phyloP scores from a whole-genome alignment of 768 basidiomycete species.

The Russula griseocarnosa region DNA sequence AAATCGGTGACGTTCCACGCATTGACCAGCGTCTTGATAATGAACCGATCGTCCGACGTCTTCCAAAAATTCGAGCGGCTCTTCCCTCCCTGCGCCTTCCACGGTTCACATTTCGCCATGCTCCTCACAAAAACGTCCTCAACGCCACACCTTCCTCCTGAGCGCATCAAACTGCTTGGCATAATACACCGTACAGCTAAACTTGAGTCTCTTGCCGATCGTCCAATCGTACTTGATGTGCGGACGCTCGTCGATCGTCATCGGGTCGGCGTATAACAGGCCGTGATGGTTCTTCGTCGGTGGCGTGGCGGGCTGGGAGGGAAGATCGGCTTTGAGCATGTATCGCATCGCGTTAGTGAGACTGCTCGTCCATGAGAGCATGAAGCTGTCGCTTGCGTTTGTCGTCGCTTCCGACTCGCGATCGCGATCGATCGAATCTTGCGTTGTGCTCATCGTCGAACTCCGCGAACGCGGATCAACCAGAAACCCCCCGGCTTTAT shows the following conservation, averaged over 20 bases:
- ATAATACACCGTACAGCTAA: slow-evolving; percentile 80
- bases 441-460: slow-evolving; percentile 21
- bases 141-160: slow-evolving; percentile 60
- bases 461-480: slow-evolving; percentile 10
- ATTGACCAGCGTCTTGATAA: slow-evolving; percentile 82
- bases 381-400: slow-evolving; percentile 9
- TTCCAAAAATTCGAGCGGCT: slow-evolving; percentile 80
- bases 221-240: slow-evolving; percentile 84
- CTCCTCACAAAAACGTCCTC: slow-evolving; percentile 57
- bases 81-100: slow-evolving; percentile 79
- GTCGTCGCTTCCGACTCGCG: not conserved
- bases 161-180: slow-evolving; percentile 74
- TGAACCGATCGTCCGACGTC: slow-evolving; percentile 69
- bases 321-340: slow-evolving; percentile 43
- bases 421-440: slow-evolving; percentile 6
- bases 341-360: slow-evolving; percentile 58
- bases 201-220: slow-evolving; percentile 65
- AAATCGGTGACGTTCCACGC: slow-evolving; percentile 85
- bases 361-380: slow-evolving; percentile 50
- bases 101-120: slow-evolving; percentile 54
- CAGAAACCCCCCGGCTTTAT: not conserved
- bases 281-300: slow-evolving; percentile 46
- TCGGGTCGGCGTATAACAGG: slow-evolving; percentile 40
- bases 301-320: slow-evolving; percentile 34
- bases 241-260: slow-evolving; percentile 61